Percentiles rank a stretch among this genome's conserved stretches.
Evolutionary conservation across 2,329 filamentous ascomycete genomes (phyloP).

Genomic region (Ustilaginoidea virens): DNA sequence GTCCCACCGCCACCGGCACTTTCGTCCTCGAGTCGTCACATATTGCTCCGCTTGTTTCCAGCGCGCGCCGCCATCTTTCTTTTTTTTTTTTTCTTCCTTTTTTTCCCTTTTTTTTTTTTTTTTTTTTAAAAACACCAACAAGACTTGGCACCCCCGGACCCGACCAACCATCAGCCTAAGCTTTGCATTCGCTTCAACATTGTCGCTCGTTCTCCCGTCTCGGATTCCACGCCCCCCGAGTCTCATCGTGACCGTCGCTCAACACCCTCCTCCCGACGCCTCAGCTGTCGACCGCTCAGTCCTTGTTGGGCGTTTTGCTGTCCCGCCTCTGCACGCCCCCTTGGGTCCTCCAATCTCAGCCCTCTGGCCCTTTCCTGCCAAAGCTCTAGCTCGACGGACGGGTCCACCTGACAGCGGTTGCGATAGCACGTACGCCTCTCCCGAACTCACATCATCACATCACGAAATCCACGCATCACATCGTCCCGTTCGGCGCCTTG

Average conservation of each 20-base stretch:
- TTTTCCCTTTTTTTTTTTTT: too few species aligned
- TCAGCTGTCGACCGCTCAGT: conserved; percentile 5
- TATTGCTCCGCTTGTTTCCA: conserved; percentile 2
- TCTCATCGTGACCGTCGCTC: conserved; percentile 7
- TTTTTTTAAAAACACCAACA: too few species aligned
- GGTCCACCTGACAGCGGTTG: conserved; percentile 1
- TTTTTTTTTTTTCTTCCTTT: too few species aligned
- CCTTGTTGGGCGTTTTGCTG: not conserved
- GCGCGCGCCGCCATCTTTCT: conserved; percentile 4
- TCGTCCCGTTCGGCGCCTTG: conserved; percentile 5
- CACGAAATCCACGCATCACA: conserved; percentile 2
- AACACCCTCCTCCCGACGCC: conserved; percentile 7
- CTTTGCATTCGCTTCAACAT: conserved; percentile 5
- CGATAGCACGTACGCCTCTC: conserved; percentile 1
- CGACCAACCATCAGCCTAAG: conserved; percentile 6
- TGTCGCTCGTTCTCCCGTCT: conserved; percentile 3
- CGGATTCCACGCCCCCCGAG: conserved; percentile 4
- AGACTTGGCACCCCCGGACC: conserved; percentile 7
- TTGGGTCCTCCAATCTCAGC: conserved; percentile 1
- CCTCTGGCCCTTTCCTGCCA: not conserved
- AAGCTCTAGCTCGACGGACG: conserved; percentile 3
- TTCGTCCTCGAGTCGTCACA: conserved; percentile 6
- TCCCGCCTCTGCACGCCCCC: conserved; percentile 3
- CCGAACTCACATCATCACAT: conserved; percentile 1
- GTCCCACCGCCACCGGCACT: conserved; percentile 10